phyloP scores from a whole-genome alignment of 495 filamentous ascomycete genomes.

The Apiosordaria backusii region DNA sequence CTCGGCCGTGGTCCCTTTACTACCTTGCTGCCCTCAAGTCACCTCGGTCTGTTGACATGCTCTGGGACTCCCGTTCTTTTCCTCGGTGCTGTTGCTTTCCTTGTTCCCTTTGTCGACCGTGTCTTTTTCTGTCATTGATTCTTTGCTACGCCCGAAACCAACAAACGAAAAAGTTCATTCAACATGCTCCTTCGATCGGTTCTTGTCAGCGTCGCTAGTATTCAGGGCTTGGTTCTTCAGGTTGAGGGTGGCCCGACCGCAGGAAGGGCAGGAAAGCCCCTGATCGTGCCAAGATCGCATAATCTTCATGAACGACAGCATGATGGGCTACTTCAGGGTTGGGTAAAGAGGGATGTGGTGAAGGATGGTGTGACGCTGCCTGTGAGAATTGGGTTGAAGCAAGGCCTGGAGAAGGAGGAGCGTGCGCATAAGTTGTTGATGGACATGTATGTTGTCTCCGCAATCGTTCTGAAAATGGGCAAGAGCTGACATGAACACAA shows the following conservation, averaged over 20 bases:
- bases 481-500: not conserved
- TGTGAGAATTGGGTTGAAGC: conserved; percentile 34
- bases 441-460: conserved; percentile 28
- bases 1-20: not conserved
- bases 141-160: not conserved
- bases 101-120: not conserved
- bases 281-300: conserved; percentile 11
- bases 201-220: not conserved
- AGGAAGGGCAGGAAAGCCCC: not conserved
- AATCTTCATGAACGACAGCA: conserved; percentile 23
- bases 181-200: conserved; percentile 1
- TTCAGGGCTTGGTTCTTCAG: not conserved
- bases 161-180: not conserved
- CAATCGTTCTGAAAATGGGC: not conserved
- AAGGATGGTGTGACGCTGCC: conserved; percentile 28
- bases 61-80: not conserved
- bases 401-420: conserved; percentile 31
- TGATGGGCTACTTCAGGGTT: conserved; percentile 22
- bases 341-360: conserved; percentile 31
- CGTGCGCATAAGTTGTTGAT: conserved; percentile 31
- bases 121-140: not conserved
- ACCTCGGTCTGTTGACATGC: not conserved
- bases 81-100: not conserved
- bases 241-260: not conserved
- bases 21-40: not conserved